Evolutionary conservation across 2,329 filamentous ascomycete genomes (phyloP).

Genomic region (Plectosphaerella cucumerina): DNA sequence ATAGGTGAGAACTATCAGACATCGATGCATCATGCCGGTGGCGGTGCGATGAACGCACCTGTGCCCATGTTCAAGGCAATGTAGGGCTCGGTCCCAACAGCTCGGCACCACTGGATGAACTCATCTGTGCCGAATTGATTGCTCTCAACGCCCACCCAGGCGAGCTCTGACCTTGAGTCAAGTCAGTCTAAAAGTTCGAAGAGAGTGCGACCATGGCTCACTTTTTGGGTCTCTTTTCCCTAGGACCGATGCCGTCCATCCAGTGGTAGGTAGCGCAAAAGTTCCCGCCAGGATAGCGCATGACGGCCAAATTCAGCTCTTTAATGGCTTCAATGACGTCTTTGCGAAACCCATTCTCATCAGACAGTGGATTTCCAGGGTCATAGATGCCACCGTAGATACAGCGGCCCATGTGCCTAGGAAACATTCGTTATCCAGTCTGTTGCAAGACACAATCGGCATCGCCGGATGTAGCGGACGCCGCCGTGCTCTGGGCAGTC

Average conservation of each 20-base stretch:
- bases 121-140: slow-evolving; percentile 84
- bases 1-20: neutral
- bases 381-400: slow-evolving; percentile 87
- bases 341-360: slow-evolving; percentile 70
- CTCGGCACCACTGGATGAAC: slow-evolving; percentile 76
- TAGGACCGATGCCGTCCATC: slow-evolving; percentile 75
- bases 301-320: slow-evolving; percentile 71
- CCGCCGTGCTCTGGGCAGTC: slow-evolving; percentile 18
- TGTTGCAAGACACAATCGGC: too few relatives aligned
- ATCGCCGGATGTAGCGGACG: neutral
- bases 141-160: slow-evolving; percentile 72
- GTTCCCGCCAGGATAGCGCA: slow-evolving; percentile 80
- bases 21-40: neutral
- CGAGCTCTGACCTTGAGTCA: slow-evolving; percentile 59
- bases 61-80: slow-evolving; percentile 79
- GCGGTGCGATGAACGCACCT: slow-evolving; percentile 38
- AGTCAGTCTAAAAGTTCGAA: too few relatives aligned
- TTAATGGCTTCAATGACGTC: slow-evolving; percentile 72
- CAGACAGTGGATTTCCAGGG: slow-evolving; percentile 67
- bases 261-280: slow-evolving; percentile 84
- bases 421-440: too few relatives aligned
- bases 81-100: slow-evolving; percentile 72
- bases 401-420: slow-evolving; percentile 81
- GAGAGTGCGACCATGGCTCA: too few relatives aligned
- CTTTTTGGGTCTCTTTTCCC: slow-evolving; percentile 57